phyloP scores from a whole-genome alignment of 441 rosid species.

The Aquilaria agallochum region DNA sequence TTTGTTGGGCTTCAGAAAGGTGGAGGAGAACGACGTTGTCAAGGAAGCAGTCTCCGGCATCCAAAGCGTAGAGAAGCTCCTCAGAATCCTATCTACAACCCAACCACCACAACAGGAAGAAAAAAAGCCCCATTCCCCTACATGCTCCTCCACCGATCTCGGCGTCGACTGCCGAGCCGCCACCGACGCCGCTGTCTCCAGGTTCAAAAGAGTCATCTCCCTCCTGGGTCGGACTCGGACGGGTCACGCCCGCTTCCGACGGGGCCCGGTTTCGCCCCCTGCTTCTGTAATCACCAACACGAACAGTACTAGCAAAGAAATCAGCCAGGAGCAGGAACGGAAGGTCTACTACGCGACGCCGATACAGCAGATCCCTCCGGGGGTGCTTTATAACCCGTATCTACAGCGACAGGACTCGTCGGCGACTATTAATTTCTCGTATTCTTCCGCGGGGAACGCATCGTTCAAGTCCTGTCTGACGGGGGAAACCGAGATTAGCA shows the following conservation, averaged over 20 bases:
- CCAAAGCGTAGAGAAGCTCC: constrained; percentile 67
- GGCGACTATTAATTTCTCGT: constrained; percentile 58
- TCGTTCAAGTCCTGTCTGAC: constrained; percentile 46
- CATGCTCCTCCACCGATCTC: constrained; percentile 32
- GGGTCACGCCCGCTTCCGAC: constrained; percentile 91
- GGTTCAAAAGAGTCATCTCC: constrained; percentile 77
- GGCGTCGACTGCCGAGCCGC: constrained; percentile 53
- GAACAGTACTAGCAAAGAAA: constrained; percentile 9
- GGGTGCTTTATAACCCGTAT: constrained; percentile 10
- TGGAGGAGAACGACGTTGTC: constrained; percentile 55
- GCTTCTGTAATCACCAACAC: background rate
- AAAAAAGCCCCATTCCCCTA: constrained; percentile 29
- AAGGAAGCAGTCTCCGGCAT: constrained; percentile 91
- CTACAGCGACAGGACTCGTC: constrained; percentile 40
- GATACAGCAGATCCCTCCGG: constrained; percentile 61
- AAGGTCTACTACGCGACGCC: constrained; percentile 53
- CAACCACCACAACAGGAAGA: constrained; percentile 14
- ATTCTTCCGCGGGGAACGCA: constrained; percentile 38
- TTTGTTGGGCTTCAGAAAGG: constrained; percentile 42
- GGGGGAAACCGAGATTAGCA: constrained; percentile 28
- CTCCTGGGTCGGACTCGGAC: constrained; percentile 77
- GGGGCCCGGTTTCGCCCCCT: constrained; percentile 40
- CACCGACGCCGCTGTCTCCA: constrained; percentile 75
- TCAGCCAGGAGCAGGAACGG: constrained; percentile 14
- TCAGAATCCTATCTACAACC: constrained; percentile 53